A percentile compares a stretch with the other conserved stretches of the same genome.
These are phyloP conservation scores for Xylogone sp. DNA, from an alignment of 2,329 filamentous ascomycete species.

Conservation along the genomic window DNA sequence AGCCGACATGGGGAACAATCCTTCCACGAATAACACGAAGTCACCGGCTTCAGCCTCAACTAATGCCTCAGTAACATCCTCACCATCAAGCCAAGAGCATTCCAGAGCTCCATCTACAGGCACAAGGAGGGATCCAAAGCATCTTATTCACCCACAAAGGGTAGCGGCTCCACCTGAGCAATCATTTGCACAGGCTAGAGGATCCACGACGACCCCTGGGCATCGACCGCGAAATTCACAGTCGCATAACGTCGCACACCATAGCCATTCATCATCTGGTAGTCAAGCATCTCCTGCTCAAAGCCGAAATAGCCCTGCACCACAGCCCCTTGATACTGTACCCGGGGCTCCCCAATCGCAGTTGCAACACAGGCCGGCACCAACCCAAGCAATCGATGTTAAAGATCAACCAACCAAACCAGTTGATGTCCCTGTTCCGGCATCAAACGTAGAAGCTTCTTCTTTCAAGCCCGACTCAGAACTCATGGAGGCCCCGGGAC, in stretches of 20 bases:
- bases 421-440: constrained; percentile 44
- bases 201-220: constrained; percentile 21
- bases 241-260: constrained; percentile 2
- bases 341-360: background rate
- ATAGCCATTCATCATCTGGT: background rate
- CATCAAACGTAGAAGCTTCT: constrained; percentile 19
- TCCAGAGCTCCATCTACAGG: constrained; percentile 19
- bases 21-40: constrained; percentile 33
- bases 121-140: constrained; percentile 38
- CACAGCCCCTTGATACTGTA: background rate
- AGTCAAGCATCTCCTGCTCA: background rate
- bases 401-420: constrained; percentile 49
- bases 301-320: background rate
- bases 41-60: constrained; percentile 29
- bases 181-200: constrained; percentile 53
- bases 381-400: constrained; percentile 18
- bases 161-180: constrained; percentile 54
- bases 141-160: constrained; percentile 51
- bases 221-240: constrained; percentile 24
- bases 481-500: constrained; percentile 52
- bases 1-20: constrained; percentile 42
- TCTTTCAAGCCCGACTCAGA: constrained; percentile 22
- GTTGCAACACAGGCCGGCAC: background rate
- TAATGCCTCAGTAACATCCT: constrained; percentile 22
- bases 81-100: constrained; percentile 24